Percentiles rank a stretch among this genome's conserved stretches.
These are phyloP conservation scores for Debaryomyces psychrophilus DNA, from an alignment of 1,139 yeast genomes.

Conservation along the genomic window DNA sequence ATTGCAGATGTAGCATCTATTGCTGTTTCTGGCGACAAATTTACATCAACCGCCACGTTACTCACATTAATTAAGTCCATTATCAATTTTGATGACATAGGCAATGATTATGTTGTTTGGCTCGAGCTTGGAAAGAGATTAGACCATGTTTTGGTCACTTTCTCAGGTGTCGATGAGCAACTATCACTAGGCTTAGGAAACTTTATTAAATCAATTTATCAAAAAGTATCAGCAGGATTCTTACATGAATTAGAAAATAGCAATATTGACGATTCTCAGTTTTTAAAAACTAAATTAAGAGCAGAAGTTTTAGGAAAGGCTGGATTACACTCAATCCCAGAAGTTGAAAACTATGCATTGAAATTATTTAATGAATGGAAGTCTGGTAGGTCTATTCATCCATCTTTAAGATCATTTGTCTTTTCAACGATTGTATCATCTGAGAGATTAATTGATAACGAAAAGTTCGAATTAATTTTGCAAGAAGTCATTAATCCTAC, in stretches of 20 bases:
- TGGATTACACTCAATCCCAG: constrained; percentile 53
- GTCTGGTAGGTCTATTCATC: constrained; percentile 42
- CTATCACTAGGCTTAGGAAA: constrained; percentile 40
- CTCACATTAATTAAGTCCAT: constrained; percentile 47
- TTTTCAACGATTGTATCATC: constrained; percentile 54
- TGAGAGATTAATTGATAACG: constrained; percentile 35
- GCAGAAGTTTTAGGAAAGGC: constrained; percentile 54
- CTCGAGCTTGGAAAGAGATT: constrained; percentile 54
- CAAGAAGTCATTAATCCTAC: constrained; percentile 57
- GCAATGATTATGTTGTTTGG: constrained; percentile 68
- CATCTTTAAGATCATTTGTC: constrained; percentile 58
- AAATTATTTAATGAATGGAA: constrained; percentile 43
- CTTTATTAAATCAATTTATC: constrained; percentile 47
- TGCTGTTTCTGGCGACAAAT: constrained; percentile 60
- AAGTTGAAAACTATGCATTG: constrained; percentile 50
- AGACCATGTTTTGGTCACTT: constrained; percentile 44
- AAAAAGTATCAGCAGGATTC: constrained; percentile 38
- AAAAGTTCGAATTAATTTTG: constrained; percentile 50
- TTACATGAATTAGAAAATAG: constrained; percentile 38
- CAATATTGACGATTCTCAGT: constrained; percentile 37
- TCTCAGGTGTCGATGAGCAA: constrained; percentile 47
- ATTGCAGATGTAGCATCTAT: constrained; percentile 65
- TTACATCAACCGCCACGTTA: constrained; percentile 51
- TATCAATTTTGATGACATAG: constrained; percentile 43
- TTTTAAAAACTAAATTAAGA: constrained; percentile 54